Conservation (phyloP, 345 rosid genomes). For the Arabidopsis arenosa region DNA sequence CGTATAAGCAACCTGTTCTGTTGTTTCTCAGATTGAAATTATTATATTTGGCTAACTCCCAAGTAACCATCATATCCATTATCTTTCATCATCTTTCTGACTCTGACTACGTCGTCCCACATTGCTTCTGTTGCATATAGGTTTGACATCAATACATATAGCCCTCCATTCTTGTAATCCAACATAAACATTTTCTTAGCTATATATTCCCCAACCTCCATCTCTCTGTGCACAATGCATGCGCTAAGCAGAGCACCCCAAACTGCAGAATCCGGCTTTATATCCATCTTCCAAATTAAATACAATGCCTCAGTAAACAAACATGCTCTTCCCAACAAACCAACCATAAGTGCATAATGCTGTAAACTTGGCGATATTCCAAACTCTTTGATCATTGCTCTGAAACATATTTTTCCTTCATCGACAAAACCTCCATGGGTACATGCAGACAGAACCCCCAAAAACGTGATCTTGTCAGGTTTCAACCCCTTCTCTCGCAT, state of each 20-base stretch:
- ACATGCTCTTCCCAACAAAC: conserved; percentile 70
- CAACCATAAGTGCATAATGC: conserved; percentile 74
- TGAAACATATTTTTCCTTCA: conserved; percentile 69
- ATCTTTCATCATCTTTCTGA: conserved; percentile 77
- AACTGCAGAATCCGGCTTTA: conserved; percentile 72
- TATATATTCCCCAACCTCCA: conserved; percentile 73
- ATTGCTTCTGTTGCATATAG: conserved; percentile 71
- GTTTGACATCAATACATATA: conserved; percentile 88
- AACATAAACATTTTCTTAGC: conserved; percentile 72
- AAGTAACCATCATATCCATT: conserved; percentile 74
- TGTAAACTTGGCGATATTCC: conserved; percentile 64
- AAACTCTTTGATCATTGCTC: conserved; percentile 61
- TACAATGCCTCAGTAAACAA: conserved; percentile 64
- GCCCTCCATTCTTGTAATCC: conserved; percentile 72
- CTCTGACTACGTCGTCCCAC: conserved; percentile 77
- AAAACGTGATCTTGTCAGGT: conserved; percentile 82
- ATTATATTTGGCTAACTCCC: conserved; percentile 61
- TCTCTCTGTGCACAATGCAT: conserved; percentile 69
- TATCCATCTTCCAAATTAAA: conserved; percentile 54
- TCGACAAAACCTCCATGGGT: conserved; percentile 65
- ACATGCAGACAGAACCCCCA: conserved; percentile 79
- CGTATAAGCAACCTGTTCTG: neutral
- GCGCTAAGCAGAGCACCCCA: conserved; percentile 83
- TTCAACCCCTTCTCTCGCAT: conserved; percentile 55
- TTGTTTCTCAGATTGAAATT: neutral